Conservation (phyloP, 2,329 filamentous ascomycete species). For the Trichophyton benhamiae region DNA sequence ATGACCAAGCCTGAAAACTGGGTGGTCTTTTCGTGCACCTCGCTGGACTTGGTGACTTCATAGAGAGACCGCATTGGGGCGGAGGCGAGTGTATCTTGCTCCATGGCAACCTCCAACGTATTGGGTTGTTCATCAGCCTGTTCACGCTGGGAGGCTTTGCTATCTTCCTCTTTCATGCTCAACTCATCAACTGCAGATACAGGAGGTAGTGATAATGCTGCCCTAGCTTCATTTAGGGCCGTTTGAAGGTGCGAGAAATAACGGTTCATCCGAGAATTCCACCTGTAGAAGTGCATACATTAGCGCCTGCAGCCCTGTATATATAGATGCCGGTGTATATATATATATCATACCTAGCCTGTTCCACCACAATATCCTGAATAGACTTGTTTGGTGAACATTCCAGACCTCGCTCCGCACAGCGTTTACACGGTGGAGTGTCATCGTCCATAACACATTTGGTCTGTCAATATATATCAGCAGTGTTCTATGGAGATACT, state of each 20-base stretch:
- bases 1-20: constrained; percentile 26
- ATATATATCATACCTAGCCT: constrained; percentile 7
- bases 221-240: constrained; percentile 9
- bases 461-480: constrained; percentile 3
- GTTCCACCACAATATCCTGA: constrained; percentile 11
- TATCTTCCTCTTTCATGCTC: neutral
- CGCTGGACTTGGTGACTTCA: constrained; percentile 36
- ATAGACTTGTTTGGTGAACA: constrained; percentile 11
- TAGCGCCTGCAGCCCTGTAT: neutral
- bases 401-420: constrained; percentile 9
- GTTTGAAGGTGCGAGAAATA: constrained; percentile 9
- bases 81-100: constrained; percentile 24
- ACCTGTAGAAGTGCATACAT: constrained; percentile 3
- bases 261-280: constrained; percentile 9
- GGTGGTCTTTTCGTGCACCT: constrained; percentile 23
- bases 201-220: constrained; percentile 7
- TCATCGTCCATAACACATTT: constrained; percentile 13
- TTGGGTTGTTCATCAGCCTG: constrained; percentile 4
- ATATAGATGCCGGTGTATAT: neutral
- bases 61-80: constrained; percentile 39
- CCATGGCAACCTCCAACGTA: constrained; percentile 3
- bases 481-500: neutral
- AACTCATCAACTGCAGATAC: constrained; percentile 3
- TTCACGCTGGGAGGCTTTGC: constrained; percentile 5
- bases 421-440: constrained; percentile 11